phyloP scores from a whole-genome alignment of 345 rosid genomes.

The Heritiera littoralis region DNA sequence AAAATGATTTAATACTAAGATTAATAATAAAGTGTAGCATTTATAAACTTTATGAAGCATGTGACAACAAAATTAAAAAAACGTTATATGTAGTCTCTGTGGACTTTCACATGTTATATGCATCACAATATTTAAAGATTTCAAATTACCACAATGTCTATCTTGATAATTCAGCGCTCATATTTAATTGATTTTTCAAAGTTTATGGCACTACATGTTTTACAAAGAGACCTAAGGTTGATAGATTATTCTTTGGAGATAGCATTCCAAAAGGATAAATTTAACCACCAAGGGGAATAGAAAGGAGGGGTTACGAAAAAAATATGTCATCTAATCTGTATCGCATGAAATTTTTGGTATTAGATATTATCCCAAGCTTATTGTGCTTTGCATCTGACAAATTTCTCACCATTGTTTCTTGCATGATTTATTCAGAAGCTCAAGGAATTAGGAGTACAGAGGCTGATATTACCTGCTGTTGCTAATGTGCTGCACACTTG shows the following conservation, averaged over 20 bases:
- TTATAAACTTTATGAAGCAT: neutral
- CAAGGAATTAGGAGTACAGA: constrained; percentile 63
- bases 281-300: neutral
- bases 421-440: constrained; percentile 48
- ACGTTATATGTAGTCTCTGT: neutral
- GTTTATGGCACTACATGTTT: neutral
- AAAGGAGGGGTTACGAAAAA: neutral
- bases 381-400: neutral
- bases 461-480: constrained; percentile 78
- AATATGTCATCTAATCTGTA: neutral
- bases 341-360: neutral
- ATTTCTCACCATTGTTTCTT: neutral
- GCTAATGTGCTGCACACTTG: constrained; percentile 59
- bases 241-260: neutral
- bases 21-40: too few species aligned
- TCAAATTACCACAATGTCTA: neutral
- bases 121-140: neutral
- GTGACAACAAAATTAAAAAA: neutral
- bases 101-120: neutral
- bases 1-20: too few species aligned
- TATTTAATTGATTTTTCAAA: neutral
- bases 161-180: neutral
- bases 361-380: neutral
- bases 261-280: neutral
- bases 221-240: neutral